These are phyloP conservation scores for Fomitiporia mediterranea DNA, from an alignment of 1,284 basidiomycete genomes.

Conservation along the genomic window DNA sequence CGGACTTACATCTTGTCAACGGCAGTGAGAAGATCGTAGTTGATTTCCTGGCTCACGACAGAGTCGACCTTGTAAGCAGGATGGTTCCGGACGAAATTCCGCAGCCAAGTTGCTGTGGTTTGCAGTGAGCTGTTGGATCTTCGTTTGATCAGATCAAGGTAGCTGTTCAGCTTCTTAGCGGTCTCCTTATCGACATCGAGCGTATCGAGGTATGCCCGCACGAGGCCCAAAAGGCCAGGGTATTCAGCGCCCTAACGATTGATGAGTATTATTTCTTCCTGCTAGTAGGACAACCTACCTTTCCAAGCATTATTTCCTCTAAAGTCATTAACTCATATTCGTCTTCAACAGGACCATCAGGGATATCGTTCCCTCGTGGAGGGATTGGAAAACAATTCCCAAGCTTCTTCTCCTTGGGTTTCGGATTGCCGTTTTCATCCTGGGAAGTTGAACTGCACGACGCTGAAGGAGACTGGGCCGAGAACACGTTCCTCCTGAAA, in stretches of 20 bases:
- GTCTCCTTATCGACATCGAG: constrained; percentile 73
- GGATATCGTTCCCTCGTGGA: constrained; percentile 42
- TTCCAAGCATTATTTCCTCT: constrained; percentile 92
- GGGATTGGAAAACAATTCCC: constrained; percentile 64
- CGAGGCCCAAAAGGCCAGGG: constrained; percentile 83
- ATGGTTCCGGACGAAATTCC: constrained; percentile 86
- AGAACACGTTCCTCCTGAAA: constrained; percentile 87
- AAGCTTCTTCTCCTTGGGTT: constrained; percentile 57
- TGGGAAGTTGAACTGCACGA: constrained; percentile 26
- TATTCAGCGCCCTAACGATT: constrained; percentile 54
- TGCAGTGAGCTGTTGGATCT: constrained; percentile 81
- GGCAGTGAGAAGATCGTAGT: constrained; percentile 88
- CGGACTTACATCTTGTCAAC: constrained; percentile 85
- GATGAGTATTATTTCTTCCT: background rate
- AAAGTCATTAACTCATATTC: constrained; percentile 93
- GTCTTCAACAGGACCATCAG: constrained; percentile 55
- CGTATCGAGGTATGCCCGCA: constrained; percentile 85
- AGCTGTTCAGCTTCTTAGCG: constrained; percentile 65
- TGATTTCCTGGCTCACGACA: constrained; percentile 85
- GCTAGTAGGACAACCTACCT: constrained; percentile 39
- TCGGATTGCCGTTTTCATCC: constrained; percentile 27
- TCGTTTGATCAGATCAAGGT: constrained; percentile 74
- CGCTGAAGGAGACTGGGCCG: constrained; percentile 51
- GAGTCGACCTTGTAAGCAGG: constrained; percentile 90
- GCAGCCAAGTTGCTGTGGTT: constrained; percentile 92